Conservation (phyloP, 2,329 filamentous ascomycete species). For the Geosmithia morbida region DNA sequence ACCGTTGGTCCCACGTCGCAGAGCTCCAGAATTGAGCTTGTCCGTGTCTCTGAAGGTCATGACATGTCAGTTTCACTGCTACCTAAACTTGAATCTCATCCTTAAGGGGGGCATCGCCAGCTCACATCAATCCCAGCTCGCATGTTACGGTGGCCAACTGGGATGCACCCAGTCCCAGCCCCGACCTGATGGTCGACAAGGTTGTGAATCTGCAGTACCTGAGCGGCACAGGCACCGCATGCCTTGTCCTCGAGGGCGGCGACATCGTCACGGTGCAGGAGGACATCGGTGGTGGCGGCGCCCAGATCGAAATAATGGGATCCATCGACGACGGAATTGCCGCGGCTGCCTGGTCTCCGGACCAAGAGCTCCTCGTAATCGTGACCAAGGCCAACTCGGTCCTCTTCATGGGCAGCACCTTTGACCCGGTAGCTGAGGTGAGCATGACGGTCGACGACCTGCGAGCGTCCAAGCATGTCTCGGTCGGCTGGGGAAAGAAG, state of each 20-base stretch:
- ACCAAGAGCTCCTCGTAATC: constrained; percentile 80
- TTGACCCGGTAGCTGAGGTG: constrained; percentile 70
- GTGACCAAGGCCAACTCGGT: constrained; percentile 66
- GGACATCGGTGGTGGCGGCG: constrained; percentile 31
- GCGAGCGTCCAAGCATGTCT: constrained; percentile 82
- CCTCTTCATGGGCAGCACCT: constrained; percentile 84
- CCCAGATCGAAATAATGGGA: constrained; percentile 87
- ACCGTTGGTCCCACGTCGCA: constrained; percentile 66
- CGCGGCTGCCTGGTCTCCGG: constrained; percentile 84
- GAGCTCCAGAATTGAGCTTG: constrained; percentile 59
- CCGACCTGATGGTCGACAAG: constrained; percentile 59
- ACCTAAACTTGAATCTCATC: background rate
- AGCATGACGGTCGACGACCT: constrained; percentile 62
- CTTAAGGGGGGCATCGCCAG: background rate
- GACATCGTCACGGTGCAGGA: constrained; percentile 82
- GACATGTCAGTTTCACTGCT: background rate
- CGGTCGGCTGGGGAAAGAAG: constrained; percentile 95
- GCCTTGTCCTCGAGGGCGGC: constrained; percentile 75
- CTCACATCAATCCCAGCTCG: constrained; percentile 9
- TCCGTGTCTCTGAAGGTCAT: constrained; percentile 29
- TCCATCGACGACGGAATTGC: constrained; percentile 86
- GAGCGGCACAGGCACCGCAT: constrained; percentile 61
- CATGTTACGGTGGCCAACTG: constrained; percentile 55
- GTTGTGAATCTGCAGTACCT: constrained; percentile 76
- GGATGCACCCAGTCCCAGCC: constrained; percentile 72